Percentiles rank a stretch among this genome's conserved stretches.
These are phyloP conservation scores for Rhododendron mucronatum DNA, from an alignment of 148 eudicot genomes.

Conservation along the genomic window DNA sequence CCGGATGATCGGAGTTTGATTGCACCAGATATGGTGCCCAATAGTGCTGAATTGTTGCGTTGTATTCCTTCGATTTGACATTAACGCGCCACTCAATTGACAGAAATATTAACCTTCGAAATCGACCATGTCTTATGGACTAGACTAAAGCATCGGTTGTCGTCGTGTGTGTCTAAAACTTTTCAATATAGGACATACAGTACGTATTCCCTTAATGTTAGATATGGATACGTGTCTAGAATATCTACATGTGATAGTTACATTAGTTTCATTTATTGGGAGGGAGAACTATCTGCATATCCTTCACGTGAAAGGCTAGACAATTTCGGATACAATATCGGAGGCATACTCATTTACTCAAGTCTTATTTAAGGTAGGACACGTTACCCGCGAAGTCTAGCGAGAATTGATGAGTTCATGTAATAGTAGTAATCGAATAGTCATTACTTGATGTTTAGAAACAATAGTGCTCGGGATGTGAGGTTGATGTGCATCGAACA, in stretches of 20 bases:
- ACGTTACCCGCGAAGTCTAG: no score
- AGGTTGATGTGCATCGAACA: neutral
- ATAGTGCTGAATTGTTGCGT: constrained; percentile 7
- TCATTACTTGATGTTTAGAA: neutral
- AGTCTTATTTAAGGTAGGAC: neutral
- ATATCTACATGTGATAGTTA: neutral
- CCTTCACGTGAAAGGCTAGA: neutral
- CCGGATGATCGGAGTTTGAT: constrained; percentile 10
- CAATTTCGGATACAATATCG: neutral
- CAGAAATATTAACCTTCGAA: neutral
- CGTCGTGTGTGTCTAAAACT: neutral
- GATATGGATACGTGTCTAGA: neutral
- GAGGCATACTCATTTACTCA: neutral
- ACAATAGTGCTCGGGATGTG: neutral
- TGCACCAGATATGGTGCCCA: constrained; percentile 15
- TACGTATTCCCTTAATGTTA: neutral
- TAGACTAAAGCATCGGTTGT: neutral
- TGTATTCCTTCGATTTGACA: constrained; percentile 4
- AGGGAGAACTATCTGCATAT: neutral
- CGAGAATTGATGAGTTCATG: neutral
- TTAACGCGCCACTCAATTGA: neutral
- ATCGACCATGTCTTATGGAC: neutral
- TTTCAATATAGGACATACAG: neutral
- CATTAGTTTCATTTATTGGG: neutral
- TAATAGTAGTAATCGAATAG: no score